A percentile compares a stretch with the other conserved stretches of the same genome.
Evolutionary conservation across 2,329 filamentous ascomycete genomes (phyloP).

Genomic region (Tolypocladium ophioglossoides): DNA sequence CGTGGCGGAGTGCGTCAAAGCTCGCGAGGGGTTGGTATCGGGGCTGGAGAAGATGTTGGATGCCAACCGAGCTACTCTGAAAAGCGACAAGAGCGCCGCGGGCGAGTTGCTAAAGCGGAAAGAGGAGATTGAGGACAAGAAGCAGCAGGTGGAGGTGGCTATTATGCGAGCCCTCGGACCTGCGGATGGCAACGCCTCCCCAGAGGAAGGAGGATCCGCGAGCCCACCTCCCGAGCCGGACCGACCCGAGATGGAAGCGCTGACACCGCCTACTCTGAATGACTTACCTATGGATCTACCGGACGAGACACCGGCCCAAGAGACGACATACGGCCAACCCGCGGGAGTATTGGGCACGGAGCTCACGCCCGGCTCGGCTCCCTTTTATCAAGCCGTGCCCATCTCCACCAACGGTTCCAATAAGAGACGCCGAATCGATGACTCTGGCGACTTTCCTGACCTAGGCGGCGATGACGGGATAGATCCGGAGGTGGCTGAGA

Average conservation of each 20-base stretch:
- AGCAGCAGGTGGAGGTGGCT: conserved; percentile 78
- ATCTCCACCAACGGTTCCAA: conserved; percentile 42
- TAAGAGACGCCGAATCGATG: conserved; percentile 44
- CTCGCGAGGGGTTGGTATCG: conserved; percentile 64
- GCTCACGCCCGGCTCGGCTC: conserved; percentile 27
- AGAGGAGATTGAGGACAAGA: conserved; percentile 65
- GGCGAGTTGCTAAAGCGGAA: conserved; percentile 56
- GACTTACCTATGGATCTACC: conserved; percentile 10
- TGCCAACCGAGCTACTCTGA: conserved; percentile 58
- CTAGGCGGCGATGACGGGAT: conserved; percentile 44
- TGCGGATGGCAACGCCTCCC: conserved; percentile 39
- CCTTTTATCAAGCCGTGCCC: conserved; percentile 38
- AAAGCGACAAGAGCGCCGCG: conserved; percentile 58
- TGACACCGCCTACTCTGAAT: conserved; percentile 68
- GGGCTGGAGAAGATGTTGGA: conserved; percentile 76
- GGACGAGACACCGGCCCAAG: conserved; percentile 7
- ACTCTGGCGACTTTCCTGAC: conserved; percentile 40
- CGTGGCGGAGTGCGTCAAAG: conserved; percentile 81
- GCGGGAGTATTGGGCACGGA: conserved; percentile 22
- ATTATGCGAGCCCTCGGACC: conserved; percentile 77
- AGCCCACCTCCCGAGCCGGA: conserved; percentile 48
- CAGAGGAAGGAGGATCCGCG: conserved; percentile 33
- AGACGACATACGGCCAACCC: conserved; percentile 7
- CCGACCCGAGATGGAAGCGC: conserved; percentile 72
- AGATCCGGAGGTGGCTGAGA: conserved; percentile 45